phyloP scores from a whole-genome alignment of 1,139 yeast species.

The Saccharomyces hybrid region DNA sequence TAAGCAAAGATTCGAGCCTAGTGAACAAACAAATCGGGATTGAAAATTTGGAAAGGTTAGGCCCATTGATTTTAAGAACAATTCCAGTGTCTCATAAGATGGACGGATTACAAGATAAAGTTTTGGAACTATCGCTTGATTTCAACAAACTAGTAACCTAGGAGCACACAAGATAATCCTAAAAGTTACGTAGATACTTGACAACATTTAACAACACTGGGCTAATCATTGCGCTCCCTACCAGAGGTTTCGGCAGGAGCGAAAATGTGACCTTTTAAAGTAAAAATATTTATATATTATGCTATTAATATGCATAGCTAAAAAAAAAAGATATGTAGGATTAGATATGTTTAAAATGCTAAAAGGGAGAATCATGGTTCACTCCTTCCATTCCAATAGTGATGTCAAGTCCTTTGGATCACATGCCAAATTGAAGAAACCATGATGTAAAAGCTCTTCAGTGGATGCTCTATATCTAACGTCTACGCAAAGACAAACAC shows the following conservation, averaged over 20 bases:
- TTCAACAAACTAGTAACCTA: conserved; percentile 20
- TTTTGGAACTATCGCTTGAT: conserved; percentile 23
- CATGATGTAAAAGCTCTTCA: conserved; percentile 75
- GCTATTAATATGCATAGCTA: not conserved
- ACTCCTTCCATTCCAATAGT: conserved; percentile 59
- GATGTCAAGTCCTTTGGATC: conserved; percentile 58
- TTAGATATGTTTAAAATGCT: not conserved
- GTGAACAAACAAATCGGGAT: not conserved
- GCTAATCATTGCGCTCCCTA: not conserved
- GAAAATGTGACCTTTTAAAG: not conserved
- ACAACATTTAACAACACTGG: not conserved
- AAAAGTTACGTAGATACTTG: not conserved
- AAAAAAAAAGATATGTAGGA: not conserved
- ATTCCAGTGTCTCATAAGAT: conserved; percentile 32
- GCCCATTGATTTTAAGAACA: conserved; percentile 35
- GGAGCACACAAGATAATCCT: not conserved
- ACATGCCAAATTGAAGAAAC: conserved; percentile 68
- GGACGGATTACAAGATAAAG: conserved; percentile 27
- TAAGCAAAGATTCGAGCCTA: not conserved
- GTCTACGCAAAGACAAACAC: conserved; percentile 92
- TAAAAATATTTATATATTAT: not conserved
- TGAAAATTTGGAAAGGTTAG: conserved; percentile 21
- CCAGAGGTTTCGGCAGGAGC: not conserved
- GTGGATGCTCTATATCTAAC: conserved; percentile 87
- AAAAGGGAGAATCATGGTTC: not conserved